phyloP scores from a whole-genome alignment of 106 monocot genomes.

The Dactylorhiza incarnata region DNA sequence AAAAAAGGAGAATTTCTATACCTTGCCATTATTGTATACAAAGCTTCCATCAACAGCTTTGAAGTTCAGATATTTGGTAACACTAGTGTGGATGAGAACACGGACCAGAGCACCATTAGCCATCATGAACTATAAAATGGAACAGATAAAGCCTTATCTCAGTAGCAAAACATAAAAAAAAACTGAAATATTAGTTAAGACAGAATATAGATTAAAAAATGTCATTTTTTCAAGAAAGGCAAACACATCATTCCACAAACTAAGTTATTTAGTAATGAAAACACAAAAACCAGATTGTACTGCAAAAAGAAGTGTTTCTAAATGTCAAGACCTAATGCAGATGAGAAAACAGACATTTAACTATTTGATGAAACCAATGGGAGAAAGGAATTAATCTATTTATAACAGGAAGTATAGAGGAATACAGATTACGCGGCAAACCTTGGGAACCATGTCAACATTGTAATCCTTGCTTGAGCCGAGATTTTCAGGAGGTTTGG shows the following conservation, averaged over 20 bases:
- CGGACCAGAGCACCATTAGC: constrained; percentile 89
- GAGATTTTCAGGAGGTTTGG: constrained; percentile 54
- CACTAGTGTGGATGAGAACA: constrained; percentile 85
- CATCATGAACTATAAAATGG: constrained; percentile 84
- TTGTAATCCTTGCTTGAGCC: constrained; percentile 79
- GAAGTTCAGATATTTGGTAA: constrained; percentile 84
- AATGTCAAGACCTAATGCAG: neutral
- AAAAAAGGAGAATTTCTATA: neutral
- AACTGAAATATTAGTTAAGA: neutral
- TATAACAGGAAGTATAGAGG: neutral
- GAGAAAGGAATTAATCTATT: neutral
- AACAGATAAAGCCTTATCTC: neutral
- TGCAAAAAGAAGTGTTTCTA: neutral
- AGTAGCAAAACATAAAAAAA: neutral
- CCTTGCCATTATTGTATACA: constrained; percentile 88
- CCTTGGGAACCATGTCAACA: constrained; percentile 88
- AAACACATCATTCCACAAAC: neutral
- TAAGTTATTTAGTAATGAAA: neutral
- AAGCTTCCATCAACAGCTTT: constrained; percentile 97
- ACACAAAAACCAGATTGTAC: neutral
- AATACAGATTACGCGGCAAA: constrained; percentile 2
- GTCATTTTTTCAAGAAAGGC: neutral
- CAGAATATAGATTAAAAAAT: neutral
- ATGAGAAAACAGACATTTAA: neutral
- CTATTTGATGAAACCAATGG: neutral